Base-by-base conservation (phyloP, 352 stramenopile species). In the Pythium vanterpoolii region DNA sequence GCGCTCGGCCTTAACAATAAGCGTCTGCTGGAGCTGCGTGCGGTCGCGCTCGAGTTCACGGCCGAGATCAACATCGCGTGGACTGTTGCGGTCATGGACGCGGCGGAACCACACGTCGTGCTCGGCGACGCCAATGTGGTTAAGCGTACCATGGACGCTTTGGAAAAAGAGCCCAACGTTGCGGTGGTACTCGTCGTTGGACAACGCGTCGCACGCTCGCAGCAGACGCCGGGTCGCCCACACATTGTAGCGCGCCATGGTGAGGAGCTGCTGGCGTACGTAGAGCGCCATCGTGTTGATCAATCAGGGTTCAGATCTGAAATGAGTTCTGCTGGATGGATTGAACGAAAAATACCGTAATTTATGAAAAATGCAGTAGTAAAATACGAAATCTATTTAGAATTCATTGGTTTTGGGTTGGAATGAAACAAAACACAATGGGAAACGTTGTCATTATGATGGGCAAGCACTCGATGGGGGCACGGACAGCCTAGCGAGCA, bases 121-220 rank as follows among this genome's bases (percentile, higher is more conserved):
- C 27, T 67, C 60, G 21, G 60, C 52, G 8, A 67, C 52, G 45
- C 50, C 36, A 16, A 67, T n/a, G 53, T 67, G 60, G 42, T 67
- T 67, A 19, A 67, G 52, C 46, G 60, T 67, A 31, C 60, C 60
- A 24, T 67, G 60, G 45, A 67, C 46, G 40, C 60, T 67, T 26
- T 28, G 28, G 60, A 67, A 67, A 39, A 67, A 67, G 38, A 67
- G 52, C 26, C 60, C 60, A 23, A 67, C 60, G 52, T 67, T 39
- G 38, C 60, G 60, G 39, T 59, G 47, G 60, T 62, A 67, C 52
- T 57, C 52, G 31, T 67, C 60, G 24, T 62, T 45, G 21, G 11
- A 34, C 5, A 62, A 52, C 30, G 60, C 53, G 34, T 62, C 52
- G 24, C 56, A 57, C 24, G 53, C 60, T 8, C n/a, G 16, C 36